Conservation (phyloP, 208 protist genomes). For the Trichomonas tenax region DNA sequence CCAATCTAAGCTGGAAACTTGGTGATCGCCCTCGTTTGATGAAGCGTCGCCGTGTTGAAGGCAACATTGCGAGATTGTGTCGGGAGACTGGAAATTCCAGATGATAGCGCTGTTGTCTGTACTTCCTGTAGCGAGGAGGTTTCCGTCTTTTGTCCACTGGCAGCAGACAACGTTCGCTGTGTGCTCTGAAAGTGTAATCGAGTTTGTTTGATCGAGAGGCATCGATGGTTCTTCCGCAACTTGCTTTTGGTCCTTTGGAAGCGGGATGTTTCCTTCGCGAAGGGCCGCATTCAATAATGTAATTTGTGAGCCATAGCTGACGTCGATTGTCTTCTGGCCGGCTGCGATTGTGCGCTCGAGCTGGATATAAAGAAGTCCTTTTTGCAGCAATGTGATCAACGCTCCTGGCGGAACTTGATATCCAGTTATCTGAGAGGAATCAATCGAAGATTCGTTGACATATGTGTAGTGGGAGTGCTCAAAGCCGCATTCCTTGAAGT, state of each 20-base stretch:
- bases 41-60: neutral
- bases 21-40: neutral
- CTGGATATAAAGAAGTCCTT: slow-evolving; percentile 12
- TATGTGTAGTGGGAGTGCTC: slow-evolving; percentile 1
- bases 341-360: neutral
- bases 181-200: neutral
- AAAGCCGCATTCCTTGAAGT: slow-evolving; percentile 11
- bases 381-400: neutral
- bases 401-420: slow-evolving; percentile 7
- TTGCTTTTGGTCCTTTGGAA: neutral
- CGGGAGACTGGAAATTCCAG: neutral
- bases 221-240: neutral
- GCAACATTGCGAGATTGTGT: neutral
- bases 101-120: neutral
- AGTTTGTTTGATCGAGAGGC: neutral
- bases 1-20: neutral
- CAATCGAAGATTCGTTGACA: neutral
- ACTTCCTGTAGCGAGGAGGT: neutral
- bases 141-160: neutral
- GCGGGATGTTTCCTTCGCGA: neutral
- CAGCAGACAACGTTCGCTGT: neutral
- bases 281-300: neutral
- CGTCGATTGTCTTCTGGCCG: neutral
- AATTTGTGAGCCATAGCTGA: neutral
- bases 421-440: neutral